Base-by-base conservation (phyloP, 805 yeast species). In the Candida maltosa region DNA sequence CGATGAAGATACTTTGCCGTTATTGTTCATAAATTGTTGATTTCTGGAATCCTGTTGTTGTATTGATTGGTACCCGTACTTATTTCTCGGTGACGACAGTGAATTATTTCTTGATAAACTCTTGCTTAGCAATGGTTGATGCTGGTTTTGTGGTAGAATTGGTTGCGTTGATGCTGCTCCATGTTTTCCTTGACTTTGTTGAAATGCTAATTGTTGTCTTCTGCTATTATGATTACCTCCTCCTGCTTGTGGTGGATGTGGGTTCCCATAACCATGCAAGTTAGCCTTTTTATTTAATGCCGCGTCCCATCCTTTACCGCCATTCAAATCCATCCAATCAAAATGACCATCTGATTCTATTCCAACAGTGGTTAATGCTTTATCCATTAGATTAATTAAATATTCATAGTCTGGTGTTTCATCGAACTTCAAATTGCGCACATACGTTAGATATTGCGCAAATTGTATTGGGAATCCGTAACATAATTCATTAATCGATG, bases 291-390 rank as follows among this genome's bases (percentile, higher is more conserved):
- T 88, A 62, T 88, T 88, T 44, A 83, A 78, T 14, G 84, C 69
- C 20, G 86, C 76, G 63, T 93, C 97, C 96, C 96, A 91, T 35
- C 97, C 97, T 58, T 82, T 80, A 41, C 97, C 97, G 38, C 85
- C 87, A 58, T 93, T 93, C 48, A 93, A 71, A 51, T 83, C 85
- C 96, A 88, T 87, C 98, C 98, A 93, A 68, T 93, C 98, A 62
- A 88, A 93, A 52, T 86, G 89, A 30, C 86, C 95, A 62, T 93
- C 97, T 27, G 40, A 51, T 34, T 80, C 83, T 42, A 80, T 86
- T 32, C 80, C 83, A 34, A 82, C 70, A 22, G 83, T 80, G 33
- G 78, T 80, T 42, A 93, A 65, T 0, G 88, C 93, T 41, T 86
- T 79, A 45, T 87, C 75, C 72, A 93, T 71, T 41, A 93, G 67